These are phyloP conservation scores for Acorus calamus DNA, from an alignment of 106 monocot genomes.

Conservation along the genomic window DNA sequence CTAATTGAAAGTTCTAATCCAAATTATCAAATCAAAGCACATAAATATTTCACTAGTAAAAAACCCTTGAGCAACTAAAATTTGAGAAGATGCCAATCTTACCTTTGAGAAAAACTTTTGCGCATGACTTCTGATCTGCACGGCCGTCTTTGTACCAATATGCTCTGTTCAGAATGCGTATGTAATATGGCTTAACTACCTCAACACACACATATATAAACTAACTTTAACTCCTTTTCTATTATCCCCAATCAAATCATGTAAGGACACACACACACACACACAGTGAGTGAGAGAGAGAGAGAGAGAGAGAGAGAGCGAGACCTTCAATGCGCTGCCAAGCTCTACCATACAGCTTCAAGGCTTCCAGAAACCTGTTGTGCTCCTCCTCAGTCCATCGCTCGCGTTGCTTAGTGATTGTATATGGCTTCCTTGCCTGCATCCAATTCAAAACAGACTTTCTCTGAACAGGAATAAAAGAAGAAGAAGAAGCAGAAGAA, in stretches of 20 bases:
- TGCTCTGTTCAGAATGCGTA: slow-evolving; percentile 29
- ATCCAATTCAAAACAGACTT: neutral
- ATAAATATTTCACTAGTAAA: neutral
- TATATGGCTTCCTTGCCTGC: slow-evolving; percentile 75
- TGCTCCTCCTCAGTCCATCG: slow-evolving; percentile 86
- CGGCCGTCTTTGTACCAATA: slow-evolving; percentile 69
- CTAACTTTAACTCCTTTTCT: too few species aligned
- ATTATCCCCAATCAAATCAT: too few species aligned
- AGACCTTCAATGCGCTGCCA: slow-evolving; percentile 87
- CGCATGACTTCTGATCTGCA: slow-evolving; percentile 67
- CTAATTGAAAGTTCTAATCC: too few species aligned
- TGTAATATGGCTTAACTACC: neutral
- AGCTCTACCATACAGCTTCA: slow-evolving; percentile 77
- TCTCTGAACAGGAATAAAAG: neutral
- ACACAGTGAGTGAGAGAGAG: neutral
- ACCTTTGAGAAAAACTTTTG: slow-evolving; percentile 79
- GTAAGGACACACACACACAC: neutral
- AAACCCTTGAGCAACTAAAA: neutral
- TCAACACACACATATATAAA: neutral
- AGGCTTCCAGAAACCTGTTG: slow-evolving; percentile 57
- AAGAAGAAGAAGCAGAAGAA: neutral
- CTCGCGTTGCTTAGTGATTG: slow-evolving; percentile 88
- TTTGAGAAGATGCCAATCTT: neutral
- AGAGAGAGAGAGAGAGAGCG: neutral
- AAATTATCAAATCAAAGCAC: too few species aligned